phyloP scores from a whole-genome alignment of 139 green algal genomes.

The Micractinium sp. region DNA sequence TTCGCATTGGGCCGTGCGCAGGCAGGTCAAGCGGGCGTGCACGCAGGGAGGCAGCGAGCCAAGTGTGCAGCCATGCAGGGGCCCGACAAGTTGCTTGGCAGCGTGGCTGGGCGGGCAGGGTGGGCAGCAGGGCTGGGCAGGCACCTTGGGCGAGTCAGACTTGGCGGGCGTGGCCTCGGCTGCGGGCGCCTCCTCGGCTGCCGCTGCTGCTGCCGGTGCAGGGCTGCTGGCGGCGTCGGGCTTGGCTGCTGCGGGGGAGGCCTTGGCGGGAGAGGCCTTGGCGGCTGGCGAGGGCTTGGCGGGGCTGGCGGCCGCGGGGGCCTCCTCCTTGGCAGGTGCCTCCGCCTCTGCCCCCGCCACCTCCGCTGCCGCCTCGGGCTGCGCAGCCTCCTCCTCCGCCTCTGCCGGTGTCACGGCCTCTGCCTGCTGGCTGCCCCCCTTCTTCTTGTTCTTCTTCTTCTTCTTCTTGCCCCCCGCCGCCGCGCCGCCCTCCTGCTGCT shows the following conservation, averaged over 20 bases:
- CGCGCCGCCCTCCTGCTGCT: not conserved
- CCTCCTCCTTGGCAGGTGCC: not conserved
- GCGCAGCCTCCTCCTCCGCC: not conserved
- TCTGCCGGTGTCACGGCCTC: not conserved
- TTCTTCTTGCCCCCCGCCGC: conserved; percentile 2
- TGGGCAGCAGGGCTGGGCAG: not conserved
- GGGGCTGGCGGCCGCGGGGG: not conserved
- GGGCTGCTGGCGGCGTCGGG: not conserved
- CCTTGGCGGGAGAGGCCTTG: not conserved
- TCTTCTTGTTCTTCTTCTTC: conserved; percentile 44
- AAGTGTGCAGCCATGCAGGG: not conserved
- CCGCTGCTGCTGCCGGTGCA: not conserved
- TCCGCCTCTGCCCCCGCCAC: not conserved
- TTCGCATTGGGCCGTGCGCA: not conserved
- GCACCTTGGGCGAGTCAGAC: not conserved
- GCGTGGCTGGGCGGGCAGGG: not conserved
- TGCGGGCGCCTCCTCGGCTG: not conserved
- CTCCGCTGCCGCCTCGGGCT: not conserved
- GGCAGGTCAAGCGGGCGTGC: not conserved
- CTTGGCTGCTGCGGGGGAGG: not conserved
- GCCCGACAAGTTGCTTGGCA: not conserved
- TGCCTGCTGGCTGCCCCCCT: conserved; percentile 3
- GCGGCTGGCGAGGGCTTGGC: not conserved
- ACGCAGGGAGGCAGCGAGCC: not conserved
- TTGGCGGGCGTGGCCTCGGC: not conserved